These are phyloP conservation scores for Apiospora pterosperma DNA, from an alignment of 2,329 filamentous ascomycete species.

Conservation along the genomic window DNA sequence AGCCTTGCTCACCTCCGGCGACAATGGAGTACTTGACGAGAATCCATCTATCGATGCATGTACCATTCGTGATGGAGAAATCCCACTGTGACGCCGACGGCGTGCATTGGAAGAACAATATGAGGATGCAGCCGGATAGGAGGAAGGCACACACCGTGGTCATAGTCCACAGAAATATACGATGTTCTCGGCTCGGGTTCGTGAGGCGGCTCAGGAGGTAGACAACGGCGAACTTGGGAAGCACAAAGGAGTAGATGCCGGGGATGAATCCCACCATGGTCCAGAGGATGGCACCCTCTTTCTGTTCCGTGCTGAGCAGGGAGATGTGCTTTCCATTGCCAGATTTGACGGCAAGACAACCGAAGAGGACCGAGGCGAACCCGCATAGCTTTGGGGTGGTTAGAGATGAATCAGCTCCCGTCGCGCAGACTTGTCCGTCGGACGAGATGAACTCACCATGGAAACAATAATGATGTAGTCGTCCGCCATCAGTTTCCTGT, in stretches of 20 bases:
- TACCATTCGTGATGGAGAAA: not conserved
- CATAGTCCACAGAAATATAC: not conserved
- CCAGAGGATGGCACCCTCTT: constrained; percentile 17
- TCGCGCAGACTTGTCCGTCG: no score
- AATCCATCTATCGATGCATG: not conserved
- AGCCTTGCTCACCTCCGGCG: not conserved
- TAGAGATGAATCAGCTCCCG: no score
- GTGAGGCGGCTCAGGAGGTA: constrained; percentile 21
- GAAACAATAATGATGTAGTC: not conserved
- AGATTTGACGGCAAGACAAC: constrained; percentile 20
- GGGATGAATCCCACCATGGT: constrained; percentile 23
- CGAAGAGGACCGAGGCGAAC: constrained; percentile 20
- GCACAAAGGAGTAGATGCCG: constrained; percentile 22
- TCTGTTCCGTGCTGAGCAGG: constrained; percentile 15
- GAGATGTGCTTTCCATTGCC: constrained; percentile 28
- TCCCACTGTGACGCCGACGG: not conserved
- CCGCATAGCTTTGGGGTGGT: constrained; percentile 15
- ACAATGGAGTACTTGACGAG: not conserved
- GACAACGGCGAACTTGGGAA: constrained; percentile 26
- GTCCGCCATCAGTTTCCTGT: not conserved
- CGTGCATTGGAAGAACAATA: not conserved
- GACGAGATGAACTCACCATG: not conserved
- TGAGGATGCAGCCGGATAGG: not conserved
- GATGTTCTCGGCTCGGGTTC: constrained; percentile 18
- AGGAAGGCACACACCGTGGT: not conserved